phyloP scores from a whole-genome alignment of 2,329 filamentous ascomycete species.

The Fusarium circinatum region DNA sequence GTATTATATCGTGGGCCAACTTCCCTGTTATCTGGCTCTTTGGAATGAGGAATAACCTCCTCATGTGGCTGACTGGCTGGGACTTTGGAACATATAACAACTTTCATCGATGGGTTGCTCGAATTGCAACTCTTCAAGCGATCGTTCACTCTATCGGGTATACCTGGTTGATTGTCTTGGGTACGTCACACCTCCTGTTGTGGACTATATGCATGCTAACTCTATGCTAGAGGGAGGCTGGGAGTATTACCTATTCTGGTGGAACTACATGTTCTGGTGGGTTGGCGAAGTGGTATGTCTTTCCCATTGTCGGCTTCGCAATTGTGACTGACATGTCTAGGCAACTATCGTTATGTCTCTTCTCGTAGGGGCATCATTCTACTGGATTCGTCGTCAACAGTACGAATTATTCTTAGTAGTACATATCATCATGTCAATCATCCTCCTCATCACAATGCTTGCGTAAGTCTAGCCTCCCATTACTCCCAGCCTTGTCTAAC shows the following conservation, averaged over 20 bases:
- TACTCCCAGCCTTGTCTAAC: not conserved
- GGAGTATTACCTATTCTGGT: constrained; percentile 51
- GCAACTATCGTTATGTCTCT: constrained; percentile 59
- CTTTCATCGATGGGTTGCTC: constrained; percentile 74
- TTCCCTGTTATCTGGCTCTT: constrained; percentile 74
- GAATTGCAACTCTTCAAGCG: constrained; percentile 69
- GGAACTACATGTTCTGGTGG: constrained; percentile 59
- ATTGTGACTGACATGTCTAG: constrained; percentile 21
- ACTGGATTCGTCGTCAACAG: constrained; percentile 61
- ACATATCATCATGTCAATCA: constrained; percentile 63
- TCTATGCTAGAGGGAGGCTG: constrained; percentile 50
- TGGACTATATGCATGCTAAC: not conserved
- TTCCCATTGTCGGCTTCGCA: accelerated
- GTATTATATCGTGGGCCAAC: constrained; percentile 71
- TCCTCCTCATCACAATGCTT: constrained; percentile 62
- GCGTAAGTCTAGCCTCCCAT: constrained; percentile 51
- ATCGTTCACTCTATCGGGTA: constrained; percentile 72
- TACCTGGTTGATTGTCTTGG: constrained; percentile 55
- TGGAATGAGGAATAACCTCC: constrained; percentile 71
- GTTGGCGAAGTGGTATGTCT: constrained; percentile 58
- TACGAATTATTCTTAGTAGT: constrained; percentile 63
- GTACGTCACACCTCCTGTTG: constrained; percentile 26
- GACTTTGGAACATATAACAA: constrained; percentile 73
- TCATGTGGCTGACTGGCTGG: constrained; percentile 76
- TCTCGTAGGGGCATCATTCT: constrained; percentile 59